phyloP scores from a whole-genome alignment of 75 land plant species.

The Cunninghamia lanceolata region DNA sequence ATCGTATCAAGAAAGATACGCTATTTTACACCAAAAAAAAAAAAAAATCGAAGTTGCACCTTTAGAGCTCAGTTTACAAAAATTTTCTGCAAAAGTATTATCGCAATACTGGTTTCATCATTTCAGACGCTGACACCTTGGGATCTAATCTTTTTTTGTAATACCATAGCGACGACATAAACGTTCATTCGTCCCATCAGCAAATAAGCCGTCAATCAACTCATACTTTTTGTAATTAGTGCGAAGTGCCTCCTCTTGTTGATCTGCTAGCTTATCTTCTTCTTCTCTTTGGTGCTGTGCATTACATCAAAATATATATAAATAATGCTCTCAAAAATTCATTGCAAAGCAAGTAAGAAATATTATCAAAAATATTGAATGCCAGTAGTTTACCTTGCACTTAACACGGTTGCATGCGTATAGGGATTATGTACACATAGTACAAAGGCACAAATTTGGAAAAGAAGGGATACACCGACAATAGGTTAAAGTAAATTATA shows the following conservation, averaged over 20 bases:
- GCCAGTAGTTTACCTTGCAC: no score
- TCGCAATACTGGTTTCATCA: neutral
- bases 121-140: neutral
- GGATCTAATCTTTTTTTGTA: neutral
- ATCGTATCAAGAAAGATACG: neutral
- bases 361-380: neutral
- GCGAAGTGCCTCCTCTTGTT: conserved; percentile 33
- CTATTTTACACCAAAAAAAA: neutral
- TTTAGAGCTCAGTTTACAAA: neutral
- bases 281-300: conserved; percentile 40
- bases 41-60: neutral
- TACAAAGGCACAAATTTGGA: neutral
- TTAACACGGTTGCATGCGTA: neutral
- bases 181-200: conserved; percentile 25
- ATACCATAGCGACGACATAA: conserved; percentile 12
- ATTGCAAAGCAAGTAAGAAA: neutral
- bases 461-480: neutral
- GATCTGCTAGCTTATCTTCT: conserved; percentile 45
- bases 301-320: neutral
- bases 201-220: conserved; percentile 21
- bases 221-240: conserved; percentile 40
- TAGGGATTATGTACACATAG: neutral
- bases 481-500: neutral
- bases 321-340: neutral
- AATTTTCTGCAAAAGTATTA: neutral